Evolutionary conservation across 257 asterid species (phyloP).

Genomic region (Cruciata laevipes): DNA sequence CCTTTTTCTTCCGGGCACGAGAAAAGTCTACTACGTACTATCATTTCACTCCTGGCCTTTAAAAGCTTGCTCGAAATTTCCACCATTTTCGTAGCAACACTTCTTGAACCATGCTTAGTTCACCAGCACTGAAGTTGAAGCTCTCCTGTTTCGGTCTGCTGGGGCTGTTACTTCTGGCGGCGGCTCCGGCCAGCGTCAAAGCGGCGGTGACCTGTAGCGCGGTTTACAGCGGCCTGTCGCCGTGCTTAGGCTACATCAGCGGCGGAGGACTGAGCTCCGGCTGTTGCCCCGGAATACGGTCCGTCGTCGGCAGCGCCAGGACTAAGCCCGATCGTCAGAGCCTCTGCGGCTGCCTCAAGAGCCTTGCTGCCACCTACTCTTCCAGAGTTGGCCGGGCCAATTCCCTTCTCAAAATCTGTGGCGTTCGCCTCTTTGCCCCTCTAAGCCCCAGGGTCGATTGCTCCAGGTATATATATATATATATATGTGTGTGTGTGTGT

Average conservation of each 20-base stretch:
- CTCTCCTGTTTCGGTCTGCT: slow-evolving; percentile 1
- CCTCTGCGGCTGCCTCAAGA: background rate
- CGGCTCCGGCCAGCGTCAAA: background rate
- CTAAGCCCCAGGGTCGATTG: background rate
- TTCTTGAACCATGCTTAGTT: too few relatives aligned
- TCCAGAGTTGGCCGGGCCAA: background rate
- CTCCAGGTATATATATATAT: background rate
- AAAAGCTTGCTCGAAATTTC: too few relatives aligned
- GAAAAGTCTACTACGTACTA: too few relatives aligned
- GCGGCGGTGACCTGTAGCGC: slow-evolving; percentile 13
- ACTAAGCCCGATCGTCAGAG: background rate
- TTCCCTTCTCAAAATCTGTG: background rate
- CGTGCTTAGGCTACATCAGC: slow-evolving; percentile 20
- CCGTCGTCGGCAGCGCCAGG: background rate
- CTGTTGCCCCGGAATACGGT: background rate
- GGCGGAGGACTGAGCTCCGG: background rate
- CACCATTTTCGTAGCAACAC: too few relatives aligned
- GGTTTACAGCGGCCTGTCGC: slow-evolving; percentile 6
- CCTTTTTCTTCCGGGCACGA: too few relatives aligned
- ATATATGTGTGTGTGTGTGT: too few relatives aligned
- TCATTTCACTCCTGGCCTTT: too few relatives aligned
- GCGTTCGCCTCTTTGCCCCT: background rate
- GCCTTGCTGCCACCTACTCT: background rate
- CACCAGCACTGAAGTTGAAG: background rate
- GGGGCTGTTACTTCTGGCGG: background rate